These are phyloP conservation scores for Cerioporus squamosus DNA, from an alignment of 1,284 basidiomycete species.

Conservation along the genomic window DNA sequence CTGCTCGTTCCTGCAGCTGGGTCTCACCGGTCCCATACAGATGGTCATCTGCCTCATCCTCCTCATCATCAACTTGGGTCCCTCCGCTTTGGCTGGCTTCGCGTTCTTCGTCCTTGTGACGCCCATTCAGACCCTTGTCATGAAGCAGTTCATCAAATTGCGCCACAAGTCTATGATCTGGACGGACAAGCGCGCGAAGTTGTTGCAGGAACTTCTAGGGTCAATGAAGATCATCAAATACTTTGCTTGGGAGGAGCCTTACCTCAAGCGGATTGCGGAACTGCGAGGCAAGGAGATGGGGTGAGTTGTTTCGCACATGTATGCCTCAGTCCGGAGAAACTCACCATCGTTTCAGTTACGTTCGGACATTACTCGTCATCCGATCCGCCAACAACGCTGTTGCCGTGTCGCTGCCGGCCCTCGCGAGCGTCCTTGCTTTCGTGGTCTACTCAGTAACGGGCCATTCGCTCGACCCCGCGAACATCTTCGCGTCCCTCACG, in stretches of 20 bases:
- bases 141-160: slow-evolving; percentile 77
- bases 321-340: neutral
- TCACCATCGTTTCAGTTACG: slow-evolving; percentile 48
- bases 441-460: slow-evolving; percentile 78
- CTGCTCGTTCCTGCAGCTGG: slow-evolving; percentile 82
- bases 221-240: slow-evolving; percentile 92
- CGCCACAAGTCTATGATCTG: slow-evolving; percentile 84
- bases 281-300: slow-evolving; percentile 78
- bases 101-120: slow-evolving; percentile 75
- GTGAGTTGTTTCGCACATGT: slow-evolving; percentile 37
- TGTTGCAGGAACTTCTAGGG: slow-evolving; percentile 83
- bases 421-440: slow-evolving; percentile 88
- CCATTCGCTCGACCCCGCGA: slow-evolving; percentile 68
- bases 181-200: slow-evolving; percentile 88
- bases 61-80: slow-evolving; percentile 75
- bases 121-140: slow-evolving; percentile 70
- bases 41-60: slow-evolving; percentile 73
- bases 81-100: slow-evolving; percentile 84
- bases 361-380: slow-evolving; percentile 77
- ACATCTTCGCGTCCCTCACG: slow-evolving; percentile 83
- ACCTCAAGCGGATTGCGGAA: slow-evolving; percentile 70
- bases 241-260: slow-evolving; percentile 83
- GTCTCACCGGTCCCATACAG: slow-evolving; percentile 79
- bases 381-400: slow-evolving; percentile 73
- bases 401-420: slow-evolving; percentile 73